Conservation (phyloP, 1,284 basidiomycete genomes). For the Apiotrichum laibachii region DNA sequence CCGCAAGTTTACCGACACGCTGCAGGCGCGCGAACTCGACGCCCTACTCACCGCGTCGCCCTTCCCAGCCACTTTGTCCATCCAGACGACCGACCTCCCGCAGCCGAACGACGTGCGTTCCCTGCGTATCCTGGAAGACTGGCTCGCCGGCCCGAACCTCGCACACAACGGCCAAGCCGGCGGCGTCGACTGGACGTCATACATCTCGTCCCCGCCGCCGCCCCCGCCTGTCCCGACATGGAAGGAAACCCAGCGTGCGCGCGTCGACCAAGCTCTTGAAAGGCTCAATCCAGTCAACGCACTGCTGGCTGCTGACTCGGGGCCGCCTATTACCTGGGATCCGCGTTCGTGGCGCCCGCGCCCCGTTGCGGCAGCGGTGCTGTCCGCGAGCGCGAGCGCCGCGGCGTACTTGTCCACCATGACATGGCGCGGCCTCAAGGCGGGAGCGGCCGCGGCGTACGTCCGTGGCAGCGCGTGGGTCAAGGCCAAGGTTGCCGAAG, state of each 20-base stretch:
- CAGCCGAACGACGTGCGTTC: slow-evolving; percentile 41
- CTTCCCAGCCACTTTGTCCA: slow-evolving; percentile 12
- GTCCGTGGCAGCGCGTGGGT: background rate
- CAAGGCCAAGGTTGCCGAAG: background rate
- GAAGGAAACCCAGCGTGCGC: background rate
- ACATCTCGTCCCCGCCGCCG: background rate
- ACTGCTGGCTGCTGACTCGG: slow-evolving; percentile 6
- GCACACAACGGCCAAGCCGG: slow-evolving; percentile 21
- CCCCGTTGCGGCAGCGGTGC: slow-evolving; percentile 1
- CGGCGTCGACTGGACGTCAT: slow-evolving; percentile 7
- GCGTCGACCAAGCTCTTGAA: slow-evolving; percentile 2
- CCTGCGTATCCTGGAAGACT: slow-evolving; percentile 45
- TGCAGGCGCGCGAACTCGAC: slow-evolving; percentile 70
- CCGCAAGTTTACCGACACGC: slow-evolving; percentile 83
- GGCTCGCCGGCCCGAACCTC: slow-evolving; percentile 22
- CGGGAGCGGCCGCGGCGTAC: background rate
- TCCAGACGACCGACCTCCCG: slow-evolving; percentile 45
- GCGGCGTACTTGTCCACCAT: background rate
- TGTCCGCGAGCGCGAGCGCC: background rate
- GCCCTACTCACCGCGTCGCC: slow-evolving; percentile 24
- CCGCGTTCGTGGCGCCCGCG: slow-evolving; percentile 26
- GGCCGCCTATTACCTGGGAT: slow-evolving; percentile 24
- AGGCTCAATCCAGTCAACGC: slow-evolving; percentile 10
- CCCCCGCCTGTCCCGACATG: background rate
- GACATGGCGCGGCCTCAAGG: background rate